These are phyloP conservation scores for Quercus robur DNA, from an alignment of 306 rosid genomes.

Conservation along the genomic window DNA sequence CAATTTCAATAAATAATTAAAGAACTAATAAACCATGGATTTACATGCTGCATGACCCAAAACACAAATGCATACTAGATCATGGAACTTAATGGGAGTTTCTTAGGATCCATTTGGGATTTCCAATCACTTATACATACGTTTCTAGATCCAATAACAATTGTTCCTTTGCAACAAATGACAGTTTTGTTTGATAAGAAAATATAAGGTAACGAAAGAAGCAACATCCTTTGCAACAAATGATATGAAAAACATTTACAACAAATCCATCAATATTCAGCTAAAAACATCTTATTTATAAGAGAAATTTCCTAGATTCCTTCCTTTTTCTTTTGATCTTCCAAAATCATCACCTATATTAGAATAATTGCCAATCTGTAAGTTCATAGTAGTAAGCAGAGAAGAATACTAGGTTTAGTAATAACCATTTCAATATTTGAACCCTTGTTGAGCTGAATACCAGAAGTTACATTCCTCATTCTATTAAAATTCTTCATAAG, in stretches of 20 bases:
- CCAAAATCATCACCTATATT: background rate
- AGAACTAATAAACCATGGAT: background rate
- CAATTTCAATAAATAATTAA: background rate
- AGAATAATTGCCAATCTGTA: background rate
- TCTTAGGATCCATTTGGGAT: background rate
- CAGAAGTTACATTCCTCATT: background rate
- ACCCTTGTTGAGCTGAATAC: background rate
- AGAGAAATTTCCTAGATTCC: background rate
- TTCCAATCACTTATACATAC: background rate
- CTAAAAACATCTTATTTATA: background rate
- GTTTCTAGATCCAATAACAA: background rate
- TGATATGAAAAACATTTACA: background rate
- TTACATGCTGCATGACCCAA: background rate
- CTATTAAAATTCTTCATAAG: background rate
- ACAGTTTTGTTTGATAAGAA: background rate
- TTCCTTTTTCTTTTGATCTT: background rate
- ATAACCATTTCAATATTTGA: background rate
- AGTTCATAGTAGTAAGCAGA: background rate
- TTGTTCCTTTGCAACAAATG: background rate
- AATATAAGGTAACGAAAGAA: too few species aligned
- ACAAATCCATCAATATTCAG: background rate
- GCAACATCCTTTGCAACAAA: background rate
- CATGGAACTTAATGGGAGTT: background rate
- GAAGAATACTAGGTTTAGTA: background rate
- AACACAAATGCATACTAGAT: background rate